Evolutionary conservation across 1,284 basidiomycete genomes (phyloP).

Genomic region (Boletus mariae): DNA sequence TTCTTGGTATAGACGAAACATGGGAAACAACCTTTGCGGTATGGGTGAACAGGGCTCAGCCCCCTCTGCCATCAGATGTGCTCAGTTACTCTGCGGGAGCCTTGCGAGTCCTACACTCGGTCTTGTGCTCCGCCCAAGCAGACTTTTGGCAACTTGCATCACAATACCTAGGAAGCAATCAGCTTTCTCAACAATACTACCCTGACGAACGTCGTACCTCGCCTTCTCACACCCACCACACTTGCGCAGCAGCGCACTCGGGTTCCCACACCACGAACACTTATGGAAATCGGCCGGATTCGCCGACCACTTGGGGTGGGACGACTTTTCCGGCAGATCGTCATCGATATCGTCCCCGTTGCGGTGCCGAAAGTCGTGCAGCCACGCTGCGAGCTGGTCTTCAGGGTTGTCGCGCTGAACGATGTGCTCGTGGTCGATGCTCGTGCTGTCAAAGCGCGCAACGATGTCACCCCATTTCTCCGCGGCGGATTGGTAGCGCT

Average conservation of each 20-base stretch:
- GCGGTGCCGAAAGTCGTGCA: slow-evolving; percentile 45
- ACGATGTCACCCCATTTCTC: slow-evolving; percentile 46
- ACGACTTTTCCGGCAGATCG: slow-evolving; percentile 24
- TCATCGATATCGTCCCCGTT: slow-evolving; percentile 36
- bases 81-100: too few species aligned
- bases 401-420: slow-evolving; percentile 38
- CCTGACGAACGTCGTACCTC: slow-evolving; percentile 30
- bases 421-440: slow-evolving; percentile 24
- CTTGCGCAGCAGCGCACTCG: slow-evolving; percentile 51
- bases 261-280: slow-evolving; percentile 58
- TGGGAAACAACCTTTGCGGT: too few species aligned
- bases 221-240: slow-evolving; percentile 46
- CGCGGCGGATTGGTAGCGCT: too few species aligned
- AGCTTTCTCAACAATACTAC: not conserved
- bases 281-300: slow-evolving; percentile 47
- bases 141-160: slow-evolving; percentile 46
- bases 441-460: slow-evolving; percentile 33
- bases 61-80: too few species aligned
- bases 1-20: not conserved
- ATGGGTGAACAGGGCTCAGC: too few species aligned
- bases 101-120: not conserved
- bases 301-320: slow-evolving; percentile 40
- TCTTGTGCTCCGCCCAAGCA: too few species aligned
- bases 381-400: slow-evolving; percentile 55
- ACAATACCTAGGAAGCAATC: slow-evolving; percentile 41